Evolutionary conservation across 2,329 filamentous ascomycete species (phyloP), one percentile per base, ranked within the genome.

Genomic region (Scedosporium aurantiacum): DNA sequence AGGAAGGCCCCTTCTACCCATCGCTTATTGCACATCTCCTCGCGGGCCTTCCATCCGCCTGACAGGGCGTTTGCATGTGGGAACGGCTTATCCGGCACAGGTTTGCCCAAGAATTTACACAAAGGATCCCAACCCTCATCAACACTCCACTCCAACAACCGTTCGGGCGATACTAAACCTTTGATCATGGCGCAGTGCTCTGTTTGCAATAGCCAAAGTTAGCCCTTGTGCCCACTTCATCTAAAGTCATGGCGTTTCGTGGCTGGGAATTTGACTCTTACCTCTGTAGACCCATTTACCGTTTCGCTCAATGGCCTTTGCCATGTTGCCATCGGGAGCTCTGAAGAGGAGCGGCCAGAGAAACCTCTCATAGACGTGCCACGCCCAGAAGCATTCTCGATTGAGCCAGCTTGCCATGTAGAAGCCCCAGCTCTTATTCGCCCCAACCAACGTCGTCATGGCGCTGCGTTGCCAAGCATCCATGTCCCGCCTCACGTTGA

Each of bases 401-500:
- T 69, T 67, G 41, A 71, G 50, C 63, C 67, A 67, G 12, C 66
- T 67, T 2, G 69, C 64, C 1, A 72, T 10, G 65, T 60, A 54
- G 28, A 60, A 60, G 10, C 12, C n/a, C 58, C 67, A 72, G 16
- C 69, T 67, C n/a, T 57, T 63, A 69, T 70, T 72, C 62, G 32
- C 57, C n/a, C 18, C 62, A 40, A 69, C 65, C 4, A 72, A 61
- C 27, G 68, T 71, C 32, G 64, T 65, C 7, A 63, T 63, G 27
- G 68, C 59, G 58, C 73, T 75, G 45, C 65, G 61, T 65, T 73
- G 70, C 77, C 76, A 79, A n/a, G 68, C 69, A 23, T 74, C 70
- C 7, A 71, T 66, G 62, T 78, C 75, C n/a, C 71, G 66, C 5
- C 71, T 67, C 40, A 73, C 75, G 63, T 70, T 68, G 61, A 76